These are phyloP conservation scores for Rosa hybrid DNA, from an alignment of 331 rosid species.

Conservation along the genomic window DNA sequence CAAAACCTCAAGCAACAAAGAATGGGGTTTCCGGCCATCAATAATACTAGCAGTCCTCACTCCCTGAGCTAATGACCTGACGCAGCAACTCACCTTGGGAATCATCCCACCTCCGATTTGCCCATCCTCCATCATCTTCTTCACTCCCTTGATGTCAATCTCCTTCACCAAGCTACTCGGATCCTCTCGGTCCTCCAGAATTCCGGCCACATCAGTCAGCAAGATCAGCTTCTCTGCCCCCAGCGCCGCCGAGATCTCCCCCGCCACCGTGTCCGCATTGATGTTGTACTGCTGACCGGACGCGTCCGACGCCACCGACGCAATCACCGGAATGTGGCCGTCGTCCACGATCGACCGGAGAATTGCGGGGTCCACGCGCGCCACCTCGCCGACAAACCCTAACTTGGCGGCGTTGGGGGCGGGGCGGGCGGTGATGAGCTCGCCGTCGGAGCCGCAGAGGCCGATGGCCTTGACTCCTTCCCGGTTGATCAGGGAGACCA, in stretches of 20 bases:
- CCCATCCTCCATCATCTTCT: constrained; percentile 65
- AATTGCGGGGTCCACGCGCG: constrained; percentile 57
- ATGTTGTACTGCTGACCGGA: constrained; percentile 78
- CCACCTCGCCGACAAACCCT: constrained; percentile 84
- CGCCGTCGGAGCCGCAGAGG: constrained; percentile 82
- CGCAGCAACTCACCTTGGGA: constrained; percentile 82
- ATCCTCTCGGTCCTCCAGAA: constrained; percentile 53
- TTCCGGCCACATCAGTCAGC: constrained; percentile 86
- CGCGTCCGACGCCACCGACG: constrained; percentile 81
- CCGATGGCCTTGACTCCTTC: constrained; percentile 91
- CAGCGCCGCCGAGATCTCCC: constrained; percentile 80
- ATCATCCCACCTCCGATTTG: constrained; percentile 85
- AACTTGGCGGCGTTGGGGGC: constrained; percentile 59
- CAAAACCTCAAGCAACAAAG: constrained; percentile 77
- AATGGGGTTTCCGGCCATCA: constrained; percentile 78
- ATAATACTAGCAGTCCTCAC: constrained; percentile 80
- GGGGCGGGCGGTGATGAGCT: constrained; percentile 72
- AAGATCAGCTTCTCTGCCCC: constrained; percentile 89
- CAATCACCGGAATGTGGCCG: constrained; percentile 76
- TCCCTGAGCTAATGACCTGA: constrained; percentile 75
- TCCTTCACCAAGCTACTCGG: constrained; percentile 70
- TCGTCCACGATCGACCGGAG: constrained; percentile 57
- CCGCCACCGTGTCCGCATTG: constrained; percentile 88
- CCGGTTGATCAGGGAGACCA: constrained; percentile 70
- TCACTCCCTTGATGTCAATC: constrained; percentile 71